These are phyloP conservation scores for Pythium biforme DNA, from an alignment of 352 stramenopile species.

Conservation along the genomic window DNA sequence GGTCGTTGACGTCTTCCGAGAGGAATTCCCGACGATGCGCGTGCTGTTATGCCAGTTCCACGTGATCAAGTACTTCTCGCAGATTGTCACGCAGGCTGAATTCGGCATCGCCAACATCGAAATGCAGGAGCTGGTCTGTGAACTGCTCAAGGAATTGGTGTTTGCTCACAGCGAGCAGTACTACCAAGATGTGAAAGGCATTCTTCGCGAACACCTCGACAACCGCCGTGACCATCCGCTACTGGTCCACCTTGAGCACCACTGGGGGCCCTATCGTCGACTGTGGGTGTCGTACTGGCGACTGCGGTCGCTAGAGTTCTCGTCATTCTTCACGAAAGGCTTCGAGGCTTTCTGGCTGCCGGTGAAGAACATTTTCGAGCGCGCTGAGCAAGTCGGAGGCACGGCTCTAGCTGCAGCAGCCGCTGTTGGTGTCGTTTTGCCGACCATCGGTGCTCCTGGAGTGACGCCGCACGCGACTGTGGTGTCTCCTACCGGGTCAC, in stretches of 20 bases:
- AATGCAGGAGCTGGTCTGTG: constrained; percentile 43
- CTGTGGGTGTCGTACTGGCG: constrained; percentile 67
- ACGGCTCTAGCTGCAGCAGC: constrained; percentile 22
- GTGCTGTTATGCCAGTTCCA: constrained; percentile 70
- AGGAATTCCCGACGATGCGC: constrained; percentile 57
- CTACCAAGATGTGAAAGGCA: constrained; percentile 51
- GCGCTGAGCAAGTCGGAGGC: constrained; percentile 21
- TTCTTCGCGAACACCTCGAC: constrained; percentile 42
- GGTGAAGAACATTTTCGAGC: constrained; percentile 56
- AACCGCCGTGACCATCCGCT: constrained; percentile 39
- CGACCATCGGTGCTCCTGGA: constrained; percentile 3
- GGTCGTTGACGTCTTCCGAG: constrained; percentile 48
- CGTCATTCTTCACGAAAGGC: constrained; percentile 58
- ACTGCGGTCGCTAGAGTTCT: constrained; percentile 60
- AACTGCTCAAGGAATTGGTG: constrained; percentile 60
- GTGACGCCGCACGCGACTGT: not conserved
- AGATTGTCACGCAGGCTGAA: constrained; percentile 41
- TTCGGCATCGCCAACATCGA: constrained; percentile 38
- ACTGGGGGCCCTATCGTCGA: constrained; percentile 61
- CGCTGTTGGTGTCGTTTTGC: constrained; percentile 20
- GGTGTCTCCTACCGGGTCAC: constrained; percentile 1
- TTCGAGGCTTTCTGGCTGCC: constrained; percentile 67
- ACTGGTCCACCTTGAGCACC: constrained; percentile 44
- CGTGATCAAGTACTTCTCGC: constrained; percentile 63
- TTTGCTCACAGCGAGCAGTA: constrained; percentile 50